Conservation (phyloP, 2,329 filamentous ascomycete genomes). For the Pseudogymnoascus sp. region DNA sequence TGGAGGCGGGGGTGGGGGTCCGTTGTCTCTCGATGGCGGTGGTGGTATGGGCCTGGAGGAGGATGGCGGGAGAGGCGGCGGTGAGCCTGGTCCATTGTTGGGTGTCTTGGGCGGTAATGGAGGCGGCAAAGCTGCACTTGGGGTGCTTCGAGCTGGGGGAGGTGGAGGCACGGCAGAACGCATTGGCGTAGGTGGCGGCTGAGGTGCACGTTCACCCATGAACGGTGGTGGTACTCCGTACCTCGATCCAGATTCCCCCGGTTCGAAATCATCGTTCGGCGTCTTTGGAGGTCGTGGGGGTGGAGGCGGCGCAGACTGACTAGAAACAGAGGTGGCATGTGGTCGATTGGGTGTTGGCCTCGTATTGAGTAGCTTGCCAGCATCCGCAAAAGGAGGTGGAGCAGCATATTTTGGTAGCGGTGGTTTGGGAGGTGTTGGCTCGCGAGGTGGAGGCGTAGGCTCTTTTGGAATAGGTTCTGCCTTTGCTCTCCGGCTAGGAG, state of each 20-base stretch:
- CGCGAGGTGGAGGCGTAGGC: slow-evolving; percentile 53
- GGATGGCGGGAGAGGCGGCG: slow-evolving; percentile 45
- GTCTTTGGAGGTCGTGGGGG: slow-evolving; percentile 64
- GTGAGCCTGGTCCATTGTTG: slow-evolving; percentile 39
- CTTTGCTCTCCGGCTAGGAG: slow-evolving; percentile 52
- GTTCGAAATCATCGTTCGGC: slow-evolving; percentile 58
- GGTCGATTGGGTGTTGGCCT: slow-evolving; percentile 34
- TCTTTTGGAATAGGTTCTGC: slow-evolving; percentile 38
- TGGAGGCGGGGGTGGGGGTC: slow-evolving; percentile 26
- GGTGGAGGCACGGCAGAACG: slow-evolving; percentile 66
- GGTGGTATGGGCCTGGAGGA: slow-evolving; percentile 46
- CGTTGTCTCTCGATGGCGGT: slow-evolving; percentile 35
- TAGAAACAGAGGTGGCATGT: slow-evolving; percentile 41
- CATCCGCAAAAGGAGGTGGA: slow-evolving; percentile 81
- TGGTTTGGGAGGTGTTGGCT: slow-evolving; percentile 58
- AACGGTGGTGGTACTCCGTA: slow-evolving; percentile 80
- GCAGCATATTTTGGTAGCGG: slow-evolving; percentile 68
- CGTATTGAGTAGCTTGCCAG: slow-evolving; percentile 65
- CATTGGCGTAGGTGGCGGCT: slow-evolving; percentile 68
- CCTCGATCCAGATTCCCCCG: slow-evolving; percentile 39
- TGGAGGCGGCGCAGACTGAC: slow-evolving; percentile 53
- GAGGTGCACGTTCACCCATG: slow-evolving; percentile 52
- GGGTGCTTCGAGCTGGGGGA: slow-evolving; percentile 44
- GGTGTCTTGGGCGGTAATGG: slow-evolving; percentile 39
- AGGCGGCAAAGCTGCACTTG: slow-evolving; percentile 30